These are phyloP conservation scores for Saccharomyces hybrid DNA, from an alignment of 1,139 yeast species.

Conservation along the genomic window DNA sequence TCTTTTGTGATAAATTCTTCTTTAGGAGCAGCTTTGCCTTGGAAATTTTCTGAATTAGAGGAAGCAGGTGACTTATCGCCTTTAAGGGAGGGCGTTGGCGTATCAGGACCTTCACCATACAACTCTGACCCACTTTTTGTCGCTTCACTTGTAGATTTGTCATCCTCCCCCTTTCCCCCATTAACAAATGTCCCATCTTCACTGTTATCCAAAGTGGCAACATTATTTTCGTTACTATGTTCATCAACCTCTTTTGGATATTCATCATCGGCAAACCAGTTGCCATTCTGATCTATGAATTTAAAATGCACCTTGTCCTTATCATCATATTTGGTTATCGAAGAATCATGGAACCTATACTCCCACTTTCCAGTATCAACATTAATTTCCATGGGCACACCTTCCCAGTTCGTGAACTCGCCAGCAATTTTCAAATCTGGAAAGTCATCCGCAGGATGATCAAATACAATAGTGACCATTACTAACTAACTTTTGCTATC, in stretches of 20 bases:
- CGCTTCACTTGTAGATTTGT: neutral
- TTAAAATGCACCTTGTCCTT: constrained; percentile 22
- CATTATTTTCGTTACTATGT: constrained; percentile 52
- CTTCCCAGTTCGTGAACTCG: constrained; percentile 25
- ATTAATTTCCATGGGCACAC: constrained; percentile 20
- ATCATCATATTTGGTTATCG: constrained; percentile 7
- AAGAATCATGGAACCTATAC: constrained; percentile 12
- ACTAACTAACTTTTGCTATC: neutral
- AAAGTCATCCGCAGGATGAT: constrained; percentile 13
- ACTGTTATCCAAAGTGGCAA: constrained; percentile 10
- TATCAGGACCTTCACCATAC: neutral
- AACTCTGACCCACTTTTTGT: neutral
- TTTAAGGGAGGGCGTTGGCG: neutral
- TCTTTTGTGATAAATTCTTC: neutral
- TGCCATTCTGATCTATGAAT: constrained; percentile 38
- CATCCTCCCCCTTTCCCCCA: neutral
- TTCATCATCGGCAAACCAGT: constrained; percentile 46
- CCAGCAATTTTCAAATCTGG: constrained; percentile 26
- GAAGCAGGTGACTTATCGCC: neutral
- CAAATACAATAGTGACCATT: constrained; percentile 21
- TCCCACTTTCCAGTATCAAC: constrained; percentile 16
- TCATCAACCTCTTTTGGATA: constrained; percentile 45
- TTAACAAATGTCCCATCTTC: neutral
- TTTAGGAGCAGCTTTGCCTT: neutral
- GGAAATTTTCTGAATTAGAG: neutral